These are phyloP conservation scores for Santalum album DNA, from an alignment of 164 flowering plant species.

Conservation along the genomic window DNA sequence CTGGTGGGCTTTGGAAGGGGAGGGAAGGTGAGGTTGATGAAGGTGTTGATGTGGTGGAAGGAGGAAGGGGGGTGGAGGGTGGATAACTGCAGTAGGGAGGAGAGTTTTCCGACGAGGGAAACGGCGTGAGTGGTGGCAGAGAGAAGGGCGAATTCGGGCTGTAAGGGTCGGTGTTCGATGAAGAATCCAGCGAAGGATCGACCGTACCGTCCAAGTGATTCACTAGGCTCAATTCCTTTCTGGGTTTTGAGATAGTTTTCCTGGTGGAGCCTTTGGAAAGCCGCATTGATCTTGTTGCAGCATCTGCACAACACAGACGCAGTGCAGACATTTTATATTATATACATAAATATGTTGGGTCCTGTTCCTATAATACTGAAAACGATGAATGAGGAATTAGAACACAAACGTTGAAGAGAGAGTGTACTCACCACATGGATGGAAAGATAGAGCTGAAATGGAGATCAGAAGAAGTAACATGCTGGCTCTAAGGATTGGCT, in stretches of 20 bases:
- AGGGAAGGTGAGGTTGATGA: constrained; percentile 25
- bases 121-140: constrained; percentile 52
- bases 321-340: no score
- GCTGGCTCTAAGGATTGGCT: constrained; percentile 1
- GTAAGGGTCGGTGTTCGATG: constrained; percentile 30
- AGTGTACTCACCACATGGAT: constrained; percentile 33
- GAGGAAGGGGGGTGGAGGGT: constrained; percentile 35
- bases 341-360: no score
- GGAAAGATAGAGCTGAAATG: constrained; percentile 19
- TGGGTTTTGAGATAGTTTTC: constrained; percentile 9
- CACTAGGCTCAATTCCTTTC: constrained; percentile 20
- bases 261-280: constrained; percentile 1
- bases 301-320: not conserved
- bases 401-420: not conserved
- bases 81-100: constrained; percentile 60
- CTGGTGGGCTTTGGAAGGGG: constrained; percentile 38
- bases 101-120: constrained; percentile 33
- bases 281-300: constrained; percentile 29
- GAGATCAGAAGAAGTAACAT: constrained; percentile 1
- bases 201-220: constrained; percentile 17
- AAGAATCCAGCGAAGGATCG: constrained; percentile 11
- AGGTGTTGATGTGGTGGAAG: constrained; percentile 34
- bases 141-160: constrained; percentile 49
- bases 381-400: not conserved
- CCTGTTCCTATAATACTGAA: not conserved